A percentile compares a stretch with the other conserved stretches of the same genome.
These are phyloP conservation scores for Neocallimastix lanati DNA, from an alignment of 192 early-diverging fungal species.

Conservation along the genomic window DNA sequence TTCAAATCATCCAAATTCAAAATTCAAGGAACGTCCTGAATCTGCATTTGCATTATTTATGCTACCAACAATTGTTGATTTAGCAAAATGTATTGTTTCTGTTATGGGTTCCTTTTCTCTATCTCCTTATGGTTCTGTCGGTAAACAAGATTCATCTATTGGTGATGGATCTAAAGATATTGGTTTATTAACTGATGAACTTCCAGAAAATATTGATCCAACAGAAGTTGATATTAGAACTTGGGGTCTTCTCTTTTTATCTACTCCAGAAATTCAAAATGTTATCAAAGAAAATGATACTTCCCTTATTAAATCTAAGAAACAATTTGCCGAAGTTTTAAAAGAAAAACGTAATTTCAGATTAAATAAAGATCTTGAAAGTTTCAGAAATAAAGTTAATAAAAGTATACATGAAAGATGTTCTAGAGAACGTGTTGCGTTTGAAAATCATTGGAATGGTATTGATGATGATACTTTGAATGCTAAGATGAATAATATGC, in stretches of 20 bases:
- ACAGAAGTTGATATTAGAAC: not conserved
- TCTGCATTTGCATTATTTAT: not conserved
- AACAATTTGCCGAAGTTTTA: not conserved
- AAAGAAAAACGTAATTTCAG: not conserved
- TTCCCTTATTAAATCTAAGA: not conserved
- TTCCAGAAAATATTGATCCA: not conserved
- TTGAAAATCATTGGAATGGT: not conserved
- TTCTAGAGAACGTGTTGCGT: not conserved
- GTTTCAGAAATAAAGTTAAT: not conserved
- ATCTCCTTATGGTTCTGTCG: not conserved
- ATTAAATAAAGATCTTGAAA: not conserved
- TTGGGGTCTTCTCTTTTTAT: not conserved
- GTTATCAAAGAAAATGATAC: not conserved
- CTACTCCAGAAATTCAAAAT: not conserved
- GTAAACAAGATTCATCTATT: not conserved
- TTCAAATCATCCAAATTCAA: not conserved
- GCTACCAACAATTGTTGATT: not conserved
- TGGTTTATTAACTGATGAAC: not conserved
- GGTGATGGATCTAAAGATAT: not conserved
- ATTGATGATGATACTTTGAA: not conserved
- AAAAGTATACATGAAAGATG: not conserved
- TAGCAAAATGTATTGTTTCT: not conserved
- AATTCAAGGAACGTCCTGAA: not conserved
- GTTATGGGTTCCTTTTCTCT: not conserved
- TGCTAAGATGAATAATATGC: not conserved